These are phyloP conservation scores for Alternaria metachromatica DNA, from an alignment of 2,329 filamentous ascomycete genomes.

Conservation along the genomic window DNA sequence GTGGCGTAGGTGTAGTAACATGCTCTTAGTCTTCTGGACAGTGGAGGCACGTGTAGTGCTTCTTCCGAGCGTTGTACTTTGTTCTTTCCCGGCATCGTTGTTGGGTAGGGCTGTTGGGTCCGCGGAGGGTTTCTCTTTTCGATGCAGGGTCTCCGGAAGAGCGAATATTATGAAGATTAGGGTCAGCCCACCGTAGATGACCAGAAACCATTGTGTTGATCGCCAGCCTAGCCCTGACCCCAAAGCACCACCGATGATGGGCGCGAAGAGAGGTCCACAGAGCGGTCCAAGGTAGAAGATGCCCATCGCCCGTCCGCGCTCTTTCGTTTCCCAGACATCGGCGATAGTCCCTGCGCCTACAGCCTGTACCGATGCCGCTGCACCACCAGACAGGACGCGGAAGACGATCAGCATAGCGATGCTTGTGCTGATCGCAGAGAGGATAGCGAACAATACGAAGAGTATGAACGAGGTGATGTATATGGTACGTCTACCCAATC, in stretches of 20 bases:
- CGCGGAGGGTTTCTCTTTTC: slow-evolving; percentile 11
- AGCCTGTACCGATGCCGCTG: slow-evolving; percentile 48
- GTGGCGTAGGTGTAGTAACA: slow-evolving; percentile 36
- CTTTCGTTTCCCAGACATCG: slow-evolving; percentile 48
- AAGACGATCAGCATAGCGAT: slow-evolving; percentile 49
- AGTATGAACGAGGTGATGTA: slow-evolving; percentile 46
- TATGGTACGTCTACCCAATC: slow-evolving; percentile 44
- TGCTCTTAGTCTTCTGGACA: slow-evolving; percentile 38
- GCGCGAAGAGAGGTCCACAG: slow-evolving; percentile 47
- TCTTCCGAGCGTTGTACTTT: slow-evolving; percentile 28
- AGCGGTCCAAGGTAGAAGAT: slow-evolving; percentile 50
- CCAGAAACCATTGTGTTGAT: slow-evolving; percentile 50
- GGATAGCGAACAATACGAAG: slow-evolving; percentile 42
- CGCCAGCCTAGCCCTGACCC: slow-evolving; percentile 45
- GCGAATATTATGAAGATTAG: slow-evolving; percentile 42
- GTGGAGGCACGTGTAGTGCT: slow-evolving; percentile 46
- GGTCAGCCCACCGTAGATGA: slow-evolving; percentile 46
- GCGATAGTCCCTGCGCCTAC: slow-evolving; percentile 49
- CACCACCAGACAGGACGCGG: slow-evolving; percentile 45
- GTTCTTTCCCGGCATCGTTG: slow-evolving; percentile 11
- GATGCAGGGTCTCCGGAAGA: slow-evolving; percentile 44
- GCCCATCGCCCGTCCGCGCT: slow-evolving; percentile 48
- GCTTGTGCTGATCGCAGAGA: slow-evolving; percentile 44
- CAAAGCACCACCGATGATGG: slow-evolving; percentile 49
- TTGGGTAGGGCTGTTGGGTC: neutral